Base-by-base conservation (phyloP, 495 filamentous ascomycete species). In the Penicillium odoratum region DNA sequence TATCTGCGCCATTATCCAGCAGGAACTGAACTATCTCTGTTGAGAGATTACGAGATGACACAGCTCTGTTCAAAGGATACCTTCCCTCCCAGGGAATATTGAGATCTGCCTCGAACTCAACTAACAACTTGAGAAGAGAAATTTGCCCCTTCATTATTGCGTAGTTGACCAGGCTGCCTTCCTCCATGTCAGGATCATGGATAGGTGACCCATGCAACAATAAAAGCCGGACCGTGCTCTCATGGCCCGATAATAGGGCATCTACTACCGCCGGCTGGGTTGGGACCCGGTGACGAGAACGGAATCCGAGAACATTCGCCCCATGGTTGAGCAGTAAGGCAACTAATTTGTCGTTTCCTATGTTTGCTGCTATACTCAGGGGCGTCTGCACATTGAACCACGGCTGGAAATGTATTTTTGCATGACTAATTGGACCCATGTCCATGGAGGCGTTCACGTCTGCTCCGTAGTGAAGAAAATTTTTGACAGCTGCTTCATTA, bases 161-260 rank as follows among this genome's bases (percentile, higher is more conserved):
- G 21, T 21, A 46, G 21, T 46, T 8, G 21, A 46, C 16, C 21
- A 46, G 44, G 8, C 44, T 21, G 21, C 21, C 21, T 21, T 21
- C 1, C 21, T 21, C 44, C 44, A 46, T 26, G 2, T 3, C 16
- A 46, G 3, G 21, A 8, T 25, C 16, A 28, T 26, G 5, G 18
- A 46, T 26, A 46, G 44, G 44, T 26, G 18, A 46, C 5, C 44
- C 44, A 26, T 46, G 16, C 16, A 28, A 26, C 28, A 46, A 26
- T 26, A 46, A 46, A 46, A 46, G 44, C 18, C 44, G 44, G 44
- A 46, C 44, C 44, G 44, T 46, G 44, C 44, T 46, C 44, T 46
- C 44, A 46, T 46, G 44, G 21, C 44, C 44, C 18, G 44, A 46
- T 46, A 46, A 46, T 2, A 46, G 44, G 44, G 44, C 44, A 28